Evolutionary conservation across 176 grass and related monocot species (phyloP).

Genomic region (Carex cristatella): DNA sequence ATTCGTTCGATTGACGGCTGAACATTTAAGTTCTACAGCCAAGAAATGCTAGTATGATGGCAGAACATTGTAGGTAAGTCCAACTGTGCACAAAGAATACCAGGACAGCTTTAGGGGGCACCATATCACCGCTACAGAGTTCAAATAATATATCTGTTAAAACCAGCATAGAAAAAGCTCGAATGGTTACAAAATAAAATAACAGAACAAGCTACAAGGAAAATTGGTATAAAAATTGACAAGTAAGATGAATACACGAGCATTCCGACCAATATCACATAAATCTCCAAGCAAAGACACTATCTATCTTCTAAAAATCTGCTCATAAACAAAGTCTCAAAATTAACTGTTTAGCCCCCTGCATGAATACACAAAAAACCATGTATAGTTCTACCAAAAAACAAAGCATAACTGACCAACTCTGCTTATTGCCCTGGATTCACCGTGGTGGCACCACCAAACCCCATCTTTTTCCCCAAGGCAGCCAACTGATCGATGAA

Average conservation of each 20-base stretch:
- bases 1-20: too few relatives aligned
- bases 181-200: neutral
- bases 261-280: neutral
- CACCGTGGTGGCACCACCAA: constrained; percentile 42
- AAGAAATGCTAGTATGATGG: neutral
- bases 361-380: neutral
- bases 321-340: neutral
- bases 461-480: constrained; percentile 78
- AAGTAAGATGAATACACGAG: constrained; percentile 3
- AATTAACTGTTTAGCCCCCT: neutral
- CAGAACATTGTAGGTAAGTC: neutral
- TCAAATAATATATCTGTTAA: neutral
- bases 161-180: neutral
- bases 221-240: constrained; percentile 16
- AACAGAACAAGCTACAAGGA: neutral
- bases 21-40: too few relatives aligned
- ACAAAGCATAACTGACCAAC: neutral
- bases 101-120: neutral
- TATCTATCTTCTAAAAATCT: neutral
- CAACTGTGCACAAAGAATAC: neutral
- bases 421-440: constrained; percentile 44
- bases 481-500: constrained; percentile 80
- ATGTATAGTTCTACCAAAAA: neutral
- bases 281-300: neutral
- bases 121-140: neutral